Conservation (phyloP, 2,329 filamentous ascomycete species). For the Hymenoscyphus infarciens region DNA sequence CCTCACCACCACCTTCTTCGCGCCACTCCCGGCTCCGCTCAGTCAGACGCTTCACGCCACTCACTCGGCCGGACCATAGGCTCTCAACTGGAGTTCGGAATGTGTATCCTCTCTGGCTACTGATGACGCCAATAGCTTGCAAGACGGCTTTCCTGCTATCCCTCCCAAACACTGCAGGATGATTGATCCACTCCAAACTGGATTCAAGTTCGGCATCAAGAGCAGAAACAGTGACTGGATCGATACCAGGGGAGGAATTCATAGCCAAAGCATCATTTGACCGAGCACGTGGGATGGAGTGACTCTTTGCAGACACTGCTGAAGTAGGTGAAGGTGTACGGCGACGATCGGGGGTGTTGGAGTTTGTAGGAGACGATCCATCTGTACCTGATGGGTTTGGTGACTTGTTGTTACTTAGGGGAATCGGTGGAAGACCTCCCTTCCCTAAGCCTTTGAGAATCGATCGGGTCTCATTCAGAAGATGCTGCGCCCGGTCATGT, state of each 20-base stretch:
- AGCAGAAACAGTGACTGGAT: conserved; percentile 74
- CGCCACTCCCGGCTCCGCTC: conserved; percentile 89
- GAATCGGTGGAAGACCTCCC: conserved; percentile 86
- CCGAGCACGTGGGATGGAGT: conserved; percentile 46
- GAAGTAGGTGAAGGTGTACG: conserved; percentile 41
- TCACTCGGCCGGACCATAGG: conserved; percentile 75
- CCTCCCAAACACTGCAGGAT: conserved; percentile 89
- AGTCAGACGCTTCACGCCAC: conserved; percentile 75
- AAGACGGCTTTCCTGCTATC: conserved; percentile 94
- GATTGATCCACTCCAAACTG: conserved; percentile 94
- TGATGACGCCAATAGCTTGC: conserved; percentile 95
- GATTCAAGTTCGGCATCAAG: conserved; percentile 88
- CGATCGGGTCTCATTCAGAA: conserved; percentile 87
- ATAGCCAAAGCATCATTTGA: conserved; percentile 47
- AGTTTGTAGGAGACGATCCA: conserved; percentile 28
- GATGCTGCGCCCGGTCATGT: conserved; percentile 88
- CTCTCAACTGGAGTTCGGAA: conserved; percentile 87
- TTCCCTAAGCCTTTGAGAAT: conserved; percentile 96
- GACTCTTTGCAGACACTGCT: conserved; percentile 36
- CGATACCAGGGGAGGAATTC: conserved; percentile 71
- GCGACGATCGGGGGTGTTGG: conserved; percentile 35
- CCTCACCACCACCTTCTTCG: conserved; percentile 57
- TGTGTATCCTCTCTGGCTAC: conserved; percentile 88
- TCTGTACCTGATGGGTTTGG: conserved; percentile 17
- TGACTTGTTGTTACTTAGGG: conserved; percentile 48